Percentiles rank a stretch among this genome's conserved stretches.
Conservation (phyloP, 2,329 filamentous ascomycete genomes). For the Alternaria incomplexa region DNA sequence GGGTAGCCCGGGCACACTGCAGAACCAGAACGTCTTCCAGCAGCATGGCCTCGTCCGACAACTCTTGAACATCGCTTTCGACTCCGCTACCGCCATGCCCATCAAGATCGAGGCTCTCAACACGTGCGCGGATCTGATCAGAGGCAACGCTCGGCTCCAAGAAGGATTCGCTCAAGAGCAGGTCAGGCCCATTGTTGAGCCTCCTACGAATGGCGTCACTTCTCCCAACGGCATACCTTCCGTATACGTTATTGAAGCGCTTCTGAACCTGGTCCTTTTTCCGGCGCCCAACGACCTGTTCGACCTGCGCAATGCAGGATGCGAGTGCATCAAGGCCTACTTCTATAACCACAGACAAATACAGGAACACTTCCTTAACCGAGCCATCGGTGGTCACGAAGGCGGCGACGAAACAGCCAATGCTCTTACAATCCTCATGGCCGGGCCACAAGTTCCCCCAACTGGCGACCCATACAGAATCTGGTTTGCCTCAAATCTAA, state of each 20-base stretch:
- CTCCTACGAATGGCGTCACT: constrained; percentile 50
- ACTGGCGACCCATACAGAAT: constrained; percentile 80
- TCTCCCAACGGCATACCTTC: constrained; percentile 60
- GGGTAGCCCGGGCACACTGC: constrained; percentile 78
- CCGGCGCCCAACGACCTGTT: constrained; percentile 71
- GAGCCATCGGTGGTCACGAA: constrained; percentile 86
- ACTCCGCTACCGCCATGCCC: constrained; percentile 70
- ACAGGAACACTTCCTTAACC: constrained; percentile 80
- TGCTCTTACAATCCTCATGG: constrained; percentile 81
- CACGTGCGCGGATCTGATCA: constrained; percentile 87
- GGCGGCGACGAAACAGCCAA: constrained; percentile 86
- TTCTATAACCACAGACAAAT: constrained; percentile 83
- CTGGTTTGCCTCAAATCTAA: constrained; percentile 87
- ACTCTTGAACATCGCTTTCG: constrained; percentile 83
- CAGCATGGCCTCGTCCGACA: constrained; percentile 80
- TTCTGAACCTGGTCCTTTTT: constrained; percentile 81
- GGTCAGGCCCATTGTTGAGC: constrained; percentile 67
- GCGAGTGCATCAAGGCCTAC: constrained; percentile 91
- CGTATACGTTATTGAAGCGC: constrained; percentile 91
- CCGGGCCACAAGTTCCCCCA: constrained; percentile 66
- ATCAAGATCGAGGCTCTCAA: constrained; percentile 86
- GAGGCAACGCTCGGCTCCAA: constrained; percentile 78
- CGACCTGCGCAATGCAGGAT: constrained; percentile 82
- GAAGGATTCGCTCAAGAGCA: constrained; percentile 88
- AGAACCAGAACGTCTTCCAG: constrained; percentile 87